Evolutionary conservation across 129 eudicot genomes (phyloP), one percentile per base, ranked within the genome.

Genomic region (Scalesia atractyloides): DNA sequence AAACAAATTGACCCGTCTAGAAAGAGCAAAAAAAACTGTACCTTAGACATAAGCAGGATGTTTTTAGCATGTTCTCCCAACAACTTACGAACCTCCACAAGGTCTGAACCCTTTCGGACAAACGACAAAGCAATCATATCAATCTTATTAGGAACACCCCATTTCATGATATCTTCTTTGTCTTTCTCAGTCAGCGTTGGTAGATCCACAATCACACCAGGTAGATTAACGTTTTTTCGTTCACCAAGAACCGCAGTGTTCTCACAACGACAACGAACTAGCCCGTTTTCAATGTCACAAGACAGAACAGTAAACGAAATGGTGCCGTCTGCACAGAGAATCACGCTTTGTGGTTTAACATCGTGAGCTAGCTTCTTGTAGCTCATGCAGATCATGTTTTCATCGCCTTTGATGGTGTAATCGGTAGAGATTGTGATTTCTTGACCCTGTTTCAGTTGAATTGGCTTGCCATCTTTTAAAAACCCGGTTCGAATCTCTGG

Each of bases 11-110:
- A 20, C 41, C 41, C 10, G 4, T 22, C 37, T 46, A 47, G 10
- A 18, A 70, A 24, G 37, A 58, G 39, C 14, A 3, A 5, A 14
- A 20, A 39, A 14, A 68, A 65, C 43, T 70, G 49, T 6, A 87
- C 94, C 94, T 87, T 87, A 26, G 94, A 87, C 94, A 87, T 87
- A 37, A 87, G 94, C 69, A 87, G 81, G 74, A 87, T 87, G 73
- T 37, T 76, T 65, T 87, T 84, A 4, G 87, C 87, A 78, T 84
- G 89, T 43, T 67, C 68, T 2, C 89, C 89, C 34, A 87, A 73
- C 80, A 87, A 64, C 83, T 84, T 87, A 39, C 92, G 81, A 46
- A 87, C 92, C 83, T 84, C 92, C 37, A 87, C 81, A 81, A 87
- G 69, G 60, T 87, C 92, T 11, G 92, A 87, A 73, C 92, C 89